Evolutionary conservation across 108 stramenopile species (phyloP).

Genomic region (Nitzschia sp.): DNA sequence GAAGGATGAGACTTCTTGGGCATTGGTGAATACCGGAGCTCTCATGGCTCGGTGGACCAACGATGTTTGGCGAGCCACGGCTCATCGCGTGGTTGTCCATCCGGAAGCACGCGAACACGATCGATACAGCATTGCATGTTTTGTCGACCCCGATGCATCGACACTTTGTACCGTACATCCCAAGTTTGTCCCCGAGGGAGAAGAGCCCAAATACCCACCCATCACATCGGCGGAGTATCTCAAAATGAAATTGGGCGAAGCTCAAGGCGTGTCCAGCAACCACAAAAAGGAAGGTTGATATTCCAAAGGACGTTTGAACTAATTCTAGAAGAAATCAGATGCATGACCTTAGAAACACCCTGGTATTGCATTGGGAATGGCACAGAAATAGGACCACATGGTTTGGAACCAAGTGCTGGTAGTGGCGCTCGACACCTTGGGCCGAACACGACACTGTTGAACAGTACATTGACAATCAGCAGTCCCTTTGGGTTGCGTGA

Average conservation of each 20-base stretch:
- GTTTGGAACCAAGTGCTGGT: too few relatives aligned
- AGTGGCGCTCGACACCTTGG: too few relatives aligned
- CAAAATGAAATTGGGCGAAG: conserved; percentile 7
- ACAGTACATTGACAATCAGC: too few relatives aligned
- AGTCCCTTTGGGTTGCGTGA: too few relatives aligned
- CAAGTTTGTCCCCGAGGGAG: conserved; percentile 5
- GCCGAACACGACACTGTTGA: too few relatives aligned
- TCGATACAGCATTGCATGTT: not conserved
- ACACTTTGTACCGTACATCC: conserved; percentile 11
- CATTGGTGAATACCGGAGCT: conserved; percentile 52
- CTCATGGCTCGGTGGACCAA: conserved; percentile 53
- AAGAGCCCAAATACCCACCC: conserved; percentile 15
- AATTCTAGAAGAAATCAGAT: too few relatives aligned
- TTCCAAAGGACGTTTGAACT: not conserved
- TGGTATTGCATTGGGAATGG: too few relatives aligned
- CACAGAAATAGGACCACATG: too few relatives aligned
- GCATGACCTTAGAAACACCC: too few relatives aligned
- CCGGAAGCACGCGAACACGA: not conserved
- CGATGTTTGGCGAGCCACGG: conserved; percentile 49
- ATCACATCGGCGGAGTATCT: conserved; percentile 11
- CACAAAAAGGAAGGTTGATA: not conserved
- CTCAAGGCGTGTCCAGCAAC: not conserved
- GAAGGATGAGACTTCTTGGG: conserved; percentile 10
- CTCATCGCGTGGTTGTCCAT: conserved; percentile 44
- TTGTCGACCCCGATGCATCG: conserved; percentile 32